Evolutionary conservation across 2,329 filamentous ascomycete species (phyloP).

Genomic region (Aureobasidium lini): DNA sequence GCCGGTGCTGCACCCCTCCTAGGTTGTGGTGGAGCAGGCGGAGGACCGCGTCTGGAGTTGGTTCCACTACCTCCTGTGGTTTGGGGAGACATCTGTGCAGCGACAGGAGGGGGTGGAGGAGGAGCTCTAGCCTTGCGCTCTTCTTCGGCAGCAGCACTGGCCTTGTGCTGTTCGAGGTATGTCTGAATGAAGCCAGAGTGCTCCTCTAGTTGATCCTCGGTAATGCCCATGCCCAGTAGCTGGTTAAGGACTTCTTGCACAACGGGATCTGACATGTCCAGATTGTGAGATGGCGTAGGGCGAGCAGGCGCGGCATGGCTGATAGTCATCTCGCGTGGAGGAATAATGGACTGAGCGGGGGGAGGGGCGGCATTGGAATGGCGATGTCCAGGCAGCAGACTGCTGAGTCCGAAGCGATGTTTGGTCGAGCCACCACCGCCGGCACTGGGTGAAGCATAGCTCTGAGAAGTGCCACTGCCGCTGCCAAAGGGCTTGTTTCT

Average conservation of each 20-base stretch:
- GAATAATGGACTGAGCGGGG: conserved; percentile 43
- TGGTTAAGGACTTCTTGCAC: conserved; percentile 56
- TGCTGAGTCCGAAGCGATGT: conserved; percentile 46
- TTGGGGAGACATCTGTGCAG: conserved; percentile 48
- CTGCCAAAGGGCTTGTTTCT: conserved; percentile 64
- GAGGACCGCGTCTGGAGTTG: conserved; percentile 48
- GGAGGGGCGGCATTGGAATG: conserved; percentile 36
- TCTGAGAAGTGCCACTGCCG: conserved; percentile 29
- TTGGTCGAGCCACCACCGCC: conserved; percentile 26
- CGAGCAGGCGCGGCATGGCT: conserved; percentile 23
- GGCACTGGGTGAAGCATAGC: conserved; percentile 18
- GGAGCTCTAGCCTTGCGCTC: conserved; percentile 49
- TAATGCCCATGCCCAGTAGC: conserved; percentile 57
- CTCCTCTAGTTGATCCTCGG: conserved; percentile 59
- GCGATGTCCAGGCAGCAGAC: conserved; percentile 42
- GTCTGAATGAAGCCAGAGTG: conserved; percentile 62
- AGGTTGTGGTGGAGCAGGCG: conserved; percentile 48
- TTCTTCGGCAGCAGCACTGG: conserved; percentile 40
- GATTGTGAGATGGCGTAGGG: conserved; percentile 33
- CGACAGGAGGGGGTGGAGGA: conserved; percentile 54
- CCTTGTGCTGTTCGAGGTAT: conserved; percentile 58
- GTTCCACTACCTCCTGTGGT: conserved; percentile 53
- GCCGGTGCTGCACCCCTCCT: conserved; percentile 36
- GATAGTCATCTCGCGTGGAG: conserved; percentile 35
- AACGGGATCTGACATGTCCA: conserved; percentile 55